A percentile compares a stretch with the other conserved stretches of the same genome.
phyloP scores from a whole-genome alignment of 2,329 filamentous ascomycete species.

The Penicillium sp. region DNA sequence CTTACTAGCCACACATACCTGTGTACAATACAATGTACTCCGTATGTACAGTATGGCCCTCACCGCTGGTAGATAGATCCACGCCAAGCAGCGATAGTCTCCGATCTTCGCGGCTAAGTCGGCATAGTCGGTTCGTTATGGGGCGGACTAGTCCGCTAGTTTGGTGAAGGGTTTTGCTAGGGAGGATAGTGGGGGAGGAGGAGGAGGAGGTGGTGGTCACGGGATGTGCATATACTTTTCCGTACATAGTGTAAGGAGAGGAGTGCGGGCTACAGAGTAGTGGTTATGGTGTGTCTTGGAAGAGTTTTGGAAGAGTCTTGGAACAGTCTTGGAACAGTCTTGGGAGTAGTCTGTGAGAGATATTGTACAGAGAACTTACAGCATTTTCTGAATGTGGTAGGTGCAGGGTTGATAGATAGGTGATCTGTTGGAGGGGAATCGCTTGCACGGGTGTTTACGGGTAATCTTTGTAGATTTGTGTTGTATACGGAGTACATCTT shows the following conservation, averaged over 20 bases:
- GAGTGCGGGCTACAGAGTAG: no score
- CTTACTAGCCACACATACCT: not conserved
- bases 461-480: not conserved
- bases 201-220: conserved; percentile 1
- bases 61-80: conserved; percentile 32
- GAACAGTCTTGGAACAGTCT: no score
- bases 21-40: no score
- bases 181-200: not conserved
- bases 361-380: not conserved
- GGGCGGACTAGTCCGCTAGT: conserved; percentile 13
- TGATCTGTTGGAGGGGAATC: not conserved
- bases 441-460: not conserved
- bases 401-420: not conserved
- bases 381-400: not conserved
- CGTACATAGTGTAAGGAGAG: no score
- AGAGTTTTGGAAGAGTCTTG: no score
- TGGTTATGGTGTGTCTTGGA: not conserved
- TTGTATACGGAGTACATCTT: no score
- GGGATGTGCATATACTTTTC: not conserved
- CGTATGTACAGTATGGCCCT: no score
- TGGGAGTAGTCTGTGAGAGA: not conserved
- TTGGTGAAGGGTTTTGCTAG: conserved; percentile 20
- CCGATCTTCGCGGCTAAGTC: conserved; percentile 34
- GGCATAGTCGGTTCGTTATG: conserved; percentile 29
- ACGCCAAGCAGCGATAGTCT: conserved; percentile 25